Percentiles rank a stretch among this genome's conserved stretches.
These are phyloP conservation scores for Malus sieversii DNA, from an alignment of 306 rosid genomes.

Conservation along the genomic window DNA sequence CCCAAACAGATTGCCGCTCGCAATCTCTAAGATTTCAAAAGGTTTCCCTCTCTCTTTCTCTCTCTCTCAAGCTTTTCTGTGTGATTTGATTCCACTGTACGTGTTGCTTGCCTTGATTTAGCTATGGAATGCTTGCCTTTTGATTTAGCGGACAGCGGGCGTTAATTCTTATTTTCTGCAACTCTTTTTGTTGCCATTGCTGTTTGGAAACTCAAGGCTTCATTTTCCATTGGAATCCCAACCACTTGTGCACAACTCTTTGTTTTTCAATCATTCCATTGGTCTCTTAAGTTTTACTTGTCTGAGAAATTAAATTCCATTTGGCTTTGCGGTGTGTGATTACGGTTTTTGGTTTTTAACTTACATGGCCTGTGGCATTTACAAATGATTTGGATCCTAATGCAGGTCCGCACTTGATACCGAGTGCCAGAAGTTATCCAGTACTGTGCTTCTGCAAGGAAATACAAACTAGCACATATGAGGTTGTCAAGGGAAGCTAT, in stretches of 20 bases:
- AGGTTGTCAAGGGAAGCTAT: constrained; percentile 74
- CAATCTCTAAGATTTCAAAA: constrained; percentile 21
- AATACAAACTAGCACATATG: constrained; percentile 63
- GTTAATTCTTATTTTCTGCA: neutral
- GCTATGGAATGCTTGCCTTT: neutral
- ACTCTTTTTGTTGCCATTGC: neutral
- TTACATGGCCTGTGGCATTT: constrained; percentile 4
- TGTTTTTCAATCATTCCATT: neutral
- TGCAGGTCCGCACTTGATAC: constrained; percentile 23
- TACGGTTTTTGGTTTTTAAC: neutral
- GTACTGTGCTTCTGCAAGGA: constrained; percentile 34
- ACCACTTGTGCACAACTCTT: neutral
- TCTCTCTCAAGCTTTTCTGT: neutral
- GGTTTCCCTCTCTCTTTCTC: constrained; percentile 26
- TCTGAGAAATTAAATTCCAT: neutral
- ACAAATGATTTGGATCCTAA: neutral
- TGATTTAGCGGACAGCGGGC: neutral
- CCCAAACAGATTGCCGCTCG: constrained; percentile 24
- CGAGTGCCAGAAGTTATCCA: constrained; percentile 37
- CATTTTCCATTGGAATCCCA: neutral
- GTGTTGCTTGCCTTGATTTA: neutral
- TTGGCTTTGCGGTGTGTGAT: neutral
- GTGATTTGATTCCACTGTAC: neutral
- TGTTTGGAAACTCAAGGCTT: neutral
- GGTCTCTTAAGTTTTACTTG: neutral